These are phyloP conservation scores for Hanseniaspora hatyaiensis DNA, from an alignment of 805 yeast species.

Conservation along the genomic window DNA sequence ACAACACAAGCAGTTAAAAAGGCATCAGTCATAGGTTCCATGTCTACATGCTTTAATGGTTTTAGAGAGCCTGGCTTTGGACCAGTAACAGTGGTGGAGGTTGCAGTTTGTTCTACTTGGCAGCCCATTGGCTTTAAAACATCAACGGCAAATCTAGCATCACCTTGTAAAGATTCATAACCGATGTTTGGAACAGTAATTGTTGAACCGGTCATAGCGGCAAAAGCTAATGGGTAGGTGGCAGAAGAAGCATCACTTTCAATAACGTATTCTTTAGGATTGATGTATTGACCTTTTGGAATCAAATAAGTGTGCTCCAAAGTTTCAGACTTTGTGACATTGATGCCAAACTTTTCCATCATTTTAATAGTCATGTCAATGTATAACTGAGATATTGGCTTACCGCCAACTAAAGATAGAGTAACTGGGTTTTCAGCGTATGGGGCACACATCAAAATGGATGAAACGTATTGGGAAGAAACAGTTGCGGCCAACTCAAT, in stretches of 20 bases:
- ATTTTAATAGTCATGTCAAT: slow-evolving; percentile 93
- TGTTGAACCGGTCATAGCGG: slow-evolving; percentile 88
- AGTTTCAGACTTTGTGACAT: slow-evolving; percentile 54
- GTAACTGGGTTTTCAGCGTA: slow-evolving; percentile 84
- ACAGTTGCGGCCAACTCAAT: slow-evolving; percentile 92
- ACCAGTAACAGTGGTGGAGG: slow-evolving; percentile 85
- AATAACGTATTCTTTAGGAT: slow-evolving; percentile 75
- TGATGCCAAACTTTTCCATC: slow-evolving; percentile 85
- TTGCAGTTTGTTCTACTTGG: slow-evolving; percentile 64
- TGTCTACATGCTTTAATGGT: slow-evolving; percentile 69
- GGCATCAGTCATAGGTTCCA: slow-evolving; percentile 99
- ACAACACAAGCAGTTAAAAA: slow-evolving; percentile 92
- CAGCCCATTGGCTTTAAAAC: slow-evolving; percentile 95
- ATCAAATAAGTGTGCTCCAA: slow-evolving; percentile 81
- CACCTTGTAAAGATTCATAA: slow-evolving; percentile 83
- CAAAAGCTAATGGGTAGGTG: slow-evolving; percentile 93
- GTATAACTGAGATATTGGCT: slow-evolving; percentile 90
- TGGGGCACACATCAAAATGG: slow-evolving; percentile 94
- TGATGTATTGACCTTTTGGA: slow-evolving; percentile 68
- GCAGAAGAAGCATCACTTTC: slow-evolving; percentile 98
- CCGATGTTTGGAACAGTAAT: slow-evolving; percentile 94
- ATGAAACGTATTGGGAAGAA: slow-evolving; percentile 94
- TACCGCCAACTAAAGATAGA: slow-evolving; percentile 82
- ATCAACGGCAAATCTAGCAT: slow-evolving; percentile 89
- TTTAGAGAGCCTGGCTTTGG: slow-evolving; percentile 59